Evolutionary conservation across 371 early-diverging fungal species (phyloP), one percentile per base, ranked within the genome.

Genomic region (Mucor irregularis): DNA sequence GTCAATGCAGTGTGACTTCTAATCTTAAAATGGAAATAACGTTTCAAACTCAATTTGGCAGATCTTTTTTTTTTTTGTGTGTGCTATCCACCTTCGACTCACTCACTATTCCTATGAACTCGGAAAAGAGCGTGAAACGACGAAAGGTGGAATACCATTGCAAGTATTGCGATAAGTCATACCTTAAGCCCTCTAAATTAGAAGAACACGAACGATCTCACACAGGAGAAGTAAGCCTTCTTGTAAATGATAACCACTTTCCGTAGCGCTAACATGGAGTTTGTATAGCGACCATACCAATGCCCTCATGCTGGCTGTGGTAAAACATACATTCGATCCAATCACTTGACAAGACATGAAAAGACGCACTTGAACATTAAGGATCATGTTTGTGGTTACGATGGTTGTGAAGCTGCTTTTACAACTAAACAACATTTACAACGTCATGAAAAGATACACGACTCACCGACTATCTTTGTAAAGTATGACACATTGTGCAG

Each of bases 191-290:
- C 1, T 71, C 79, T 10, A 76, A 83, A 50, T 68, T 87, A 0
- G 44, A 31, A 7, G 80, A 81, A 19, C 88, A 89, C 57, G 70
- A 76, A 29, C 74, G 78, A 28, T 58, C 71, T 1, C 90, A 87
- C 66, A 82, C 85, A 3, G 82, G 83, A 14, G 85, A 87, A 69
- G 86, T 86, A 59, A 46, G n/a, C n/a, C n/a, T n/a, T n/a, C n/a
- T n/a, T n/a, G n/a, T n/a, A n/a, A n/a, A n/a, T n/a, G n/a, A n/a
- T n/a, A n/a, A n/a, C n/a, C n/a, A n/a, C n/a, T n/a, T n/a, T n/a
- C n/a, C n/a, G n/a, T n/a, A n/a, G n/a, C n/a, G n/a, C n/a, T n/a
- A n/a, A n/a, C n/a, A n/a, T n/a, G n/a, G n/a, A n/a, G n/a, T n/a
- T n/a, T n/a, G n/a, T n/a, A n/a, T 48, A 78, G 79, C 76, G 83